phyloP scores from a whole-genome alignment of 768 basidiomycete genomes.

The Mycena maculata region DNA sequence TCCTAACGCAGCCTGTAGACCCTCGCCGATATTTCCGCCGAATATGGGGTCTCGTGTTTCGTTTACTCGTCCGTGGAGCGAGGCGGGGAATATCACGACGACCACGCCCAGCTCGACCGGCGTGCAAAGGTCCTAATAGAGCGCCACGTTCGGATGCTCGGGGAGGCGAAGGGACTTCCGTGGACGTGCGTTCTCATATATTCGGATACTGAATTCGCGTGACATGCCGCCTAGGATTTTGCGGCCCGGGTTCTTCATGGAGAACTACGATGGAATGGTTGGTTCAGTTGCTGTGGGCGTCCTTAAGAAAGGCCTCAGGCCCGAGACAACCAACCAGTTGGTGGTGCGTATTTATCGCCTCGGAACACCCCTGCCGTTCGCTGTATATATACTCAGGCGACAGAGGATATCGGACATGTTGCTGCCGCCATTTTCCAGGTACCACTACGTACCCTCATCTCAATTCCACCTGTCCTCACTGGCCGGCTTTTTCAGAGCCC shows the following conservation, averaged over 20 bases:
- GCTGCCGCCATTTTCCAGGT: slow-evolving; percentile 49
- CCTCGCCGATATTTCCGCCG: slow-evolving; percentile 50
- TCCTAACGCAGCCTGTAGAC: slow-evolving; percentile 35
- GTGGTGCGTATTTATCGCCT: slow-evolving; percentile 43
- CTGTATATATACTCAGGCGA: slow-evolving; percentile 36
- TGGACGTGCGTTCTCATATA: slow-evolving; percentile 50
- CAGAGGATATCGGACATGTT: slow-evolving; percentile 49
- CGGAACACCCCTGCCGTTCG: neutral
- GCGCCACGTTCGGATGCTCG: slow-evolving; percentile 46
- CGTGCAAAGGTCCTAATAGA: slow-evolving; percentile 54
- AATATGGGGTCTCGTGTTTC: slow-evolving; percentile 48
- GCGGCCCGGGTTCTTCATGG: slow-evolving; percentile 58
- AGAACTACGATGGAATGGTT: slow-evolving; percentile 53
- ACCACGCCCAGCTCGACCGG: slow-evolving; percentile 44
- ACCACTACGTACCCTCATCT: too few relatives aligned
- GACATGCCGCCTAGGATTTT: slow-evolving; percentile 44
- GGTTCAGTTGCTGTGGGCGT: slow-evolving; percentile 50
- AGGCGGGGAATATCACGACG: slow-evolving; percentile 50
- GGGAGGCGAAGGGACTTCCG: slow-evolving; percentile 41
- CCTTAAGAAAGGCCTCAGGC: slow-evolving; percentile 47
- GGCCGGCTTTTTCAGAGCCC: too few relatives aligned
- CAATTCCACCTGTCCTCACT: too few relatives aligned
- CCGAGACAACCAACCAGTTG: slow-evolving; percentile 46
- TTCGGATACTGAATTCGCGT: neutral
- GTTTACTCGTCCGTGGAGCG: slow-evolving; percentile 54